phyloP scores from a whole-genome alignment of 2,329 filamentous ascomycete species.

The Colletotrichum sansevieriae region DNA sequence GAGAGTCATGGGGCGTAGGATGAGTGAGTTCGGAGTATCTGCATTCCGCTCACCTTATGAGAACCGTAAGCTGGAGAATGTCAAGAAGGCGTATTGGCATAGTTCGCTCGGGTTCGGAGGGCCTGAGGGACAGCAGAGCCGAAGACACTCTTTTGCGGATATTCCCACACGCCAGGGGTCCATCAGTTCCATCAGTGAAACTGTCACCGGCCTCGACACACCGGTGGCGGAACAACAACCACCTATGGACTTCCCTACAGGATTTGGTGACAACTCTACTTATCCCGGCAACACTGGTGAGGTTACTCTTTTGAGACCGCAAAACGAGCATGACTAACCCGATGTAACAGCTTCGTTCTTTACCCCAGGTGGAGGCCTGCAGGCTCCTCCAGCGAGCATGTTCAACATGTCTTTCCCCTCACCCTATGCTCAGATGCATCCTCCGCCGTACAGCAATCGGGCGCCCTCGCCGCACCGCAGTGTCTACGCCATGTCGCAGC shows the following conservation, averaged over 20 bases:
- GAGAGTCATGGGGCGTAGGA: slow-evolving; percentile 62
- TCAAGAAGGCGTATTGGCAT: slow-evolving; percentile 79
- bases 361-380: slow-evolving; percentile 48
- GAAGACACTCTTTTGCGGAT: slow-evolving; percentile 84
- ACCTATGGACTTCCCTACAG: slow-evolving; percentile 57
- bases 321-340: slow-evolving; percentile 44
- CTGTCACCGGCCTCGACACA: slow-evolving; percentile 61
- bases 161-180: slow-evolving; percentile 74
- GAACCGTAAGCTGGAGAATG: slow-evolving; percentile 72
- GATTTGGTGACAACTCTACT: slow-evolving; percentile 55
- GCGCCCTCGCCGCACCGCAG: slow-evolving; percentile 72
- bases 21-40: slow-evolving; percentile 68
- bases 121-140: slow-evolving; percentile 76
- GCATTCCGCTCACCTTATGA: slow-evolving; percentile 66
- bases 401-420: slow-evolving; percentile 60
- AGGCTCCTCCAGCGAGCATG: slow-evolving; percentile 53
- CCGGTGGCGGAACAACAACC: slow-evolving; percentile 58
- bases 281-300: slow-evolving; percentile 58
- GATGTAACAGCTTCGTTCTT: slow-evolving; percentile 54
- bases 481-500: slow-evolving; percentile 72
- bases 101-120: slow-evolving; percentile 76
- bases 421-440: slow-evolving; percentile 58
- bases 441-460: slow-evolving; percentile 60
- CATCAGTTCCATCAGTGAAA: slow-evolving; percentile 71
- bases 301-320: slow-evolving; percentile 39